Conservation (phyloP, 371 early-diverging fungal genomes). For the Mucor circinelloides region DNA sequence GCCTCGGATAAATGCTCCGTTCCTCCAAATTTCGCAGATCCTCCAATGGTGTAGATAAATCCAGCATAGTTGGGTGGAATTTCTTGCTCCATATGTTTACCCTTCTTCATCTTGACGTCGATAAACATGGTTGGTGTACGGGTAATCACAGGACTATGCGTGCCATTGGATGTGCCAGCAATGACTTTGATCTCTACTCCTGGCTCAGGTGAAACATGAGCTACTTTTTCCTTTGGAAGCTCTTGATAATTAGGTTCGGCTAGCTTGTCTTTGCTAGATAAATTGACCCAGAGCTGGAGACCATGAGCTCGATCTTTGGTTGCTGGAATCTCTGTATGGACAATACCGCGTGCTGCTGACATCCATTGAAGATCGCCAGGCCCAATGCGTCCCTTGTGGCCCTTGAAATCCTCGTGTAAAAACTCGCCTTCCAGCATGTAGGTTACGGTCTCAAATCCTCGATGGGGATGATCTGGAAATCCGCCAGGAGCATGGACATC, state of each 20-base stretch:
- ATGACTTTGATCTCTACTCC: slow-evolving; percentile 72
- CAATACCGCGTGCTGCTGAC: slow-evolving; percentile 78
- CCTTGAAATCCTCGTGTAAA: slow-evolving; percentile 81
- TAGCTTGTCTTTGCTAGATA: slow-evolving; percentile 79
- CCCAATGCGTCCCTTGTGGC: slow-evolving; percentile 71
- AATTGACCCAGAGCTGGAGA: slow-evolving; percentile 86
- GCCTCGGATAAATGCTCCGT: slow-evolving; percentile 48
- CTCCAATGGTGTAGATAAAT: slow-evolving; percentile 69
- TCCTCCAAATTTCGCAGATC: slow-evolving; percentile 57
- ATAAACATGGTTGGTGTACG: slow-evolving; percentile 72
- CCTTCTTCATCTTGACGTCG: slow-evolving; percentile 61
- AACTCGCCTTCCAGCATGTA: slow-evolving; percentile 75
- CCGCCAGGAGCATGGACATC: slow-evolving; percentile 55
- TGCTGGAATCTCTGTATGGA: slow-evolving; percentile 78
- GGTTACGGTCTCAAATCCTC: slow-evolving; percentile 71
- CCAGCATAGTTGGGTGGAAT: slow-evolving; percentile 63
- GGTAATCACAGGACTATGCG: slow-evolving; percentile 59
- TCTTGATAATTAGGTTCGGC: slow-evolving; percentile 79
- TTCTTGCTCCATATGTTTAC: slow-evolving; percentile 51
- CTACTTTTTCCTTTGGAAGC: slow-evolving; percentile 57
- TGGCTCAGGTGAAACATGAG: slow-evolving; percentile 51
- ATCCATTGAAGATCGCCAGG: slow-evolving; percentile 80
- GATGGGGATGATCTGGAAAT: slow-evolving; percentile 60
- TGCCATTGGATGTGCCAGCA: slow-evolving; percentile 70
- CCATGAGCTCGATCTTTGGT: slow-evolving; percentile 51